Evolutionary conservation across 345 rosid species (phyloP).

Genomic region (Carallia pectinifolia): DNA sequence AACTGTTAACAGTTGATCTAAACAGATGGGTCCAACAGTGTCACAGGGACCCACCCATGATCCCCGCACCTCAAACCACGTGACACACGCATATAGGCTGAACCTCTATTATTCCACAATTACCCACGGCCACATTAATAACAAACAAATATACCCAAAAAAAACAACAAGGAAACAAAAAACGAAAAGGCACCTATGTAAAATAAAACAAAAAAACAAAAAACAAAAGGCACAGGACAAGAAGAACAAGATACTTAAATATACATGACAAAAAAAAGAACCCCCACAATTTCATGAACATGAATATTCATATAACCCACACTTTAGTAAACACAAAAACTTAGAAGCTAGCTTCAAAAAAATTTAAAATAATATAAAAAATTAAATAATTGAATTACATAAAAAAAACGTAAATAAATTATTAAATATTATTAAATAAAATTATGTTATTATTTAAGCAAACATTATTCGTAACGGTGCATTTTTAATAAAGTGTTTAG

Average conservation of each 20-base stretch:
- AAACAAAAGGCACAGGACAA: conserved; percentile 19
- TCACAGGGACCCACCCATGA: conserved; percentile 12
- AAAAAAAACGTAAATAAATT: too few relatives aligned
- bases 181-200: neutral
- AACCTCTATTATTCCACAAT: neutral
- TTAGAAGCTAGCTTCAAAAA: too few relatives aligned
- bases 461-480: too few relatives aligned
- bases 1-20: conserved; percentile 15
- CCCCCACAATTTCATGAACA: too few relatives aligned
- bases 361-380: too few relatives aligned
- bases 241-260: conserved; percentile 13
- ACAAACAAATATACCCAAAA: neutral
- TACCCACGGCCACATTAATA: neutral
- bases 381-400: too few relatives aligned
- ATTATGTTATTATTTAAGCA: too few relatives aligned
- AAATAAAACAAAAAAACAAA: neutral
- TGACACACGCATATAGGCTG: conserved; percentile 24
- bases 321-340: too few relatives aligned
- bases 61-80: conserved; percentile 27
- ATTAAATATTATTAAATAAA: too few relatives aligned
- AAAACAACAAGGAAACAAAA: neutral
- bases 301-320: too few relatives aligned
- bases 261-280: too few relatives aligned
- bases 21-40: conserved; percentile 6
- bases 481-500: too few relatives aligned